Evolutionary conservation across 176 grass and related monocot genomes (phyloP).

Genomic region (Hordeum marinum): DNA sequence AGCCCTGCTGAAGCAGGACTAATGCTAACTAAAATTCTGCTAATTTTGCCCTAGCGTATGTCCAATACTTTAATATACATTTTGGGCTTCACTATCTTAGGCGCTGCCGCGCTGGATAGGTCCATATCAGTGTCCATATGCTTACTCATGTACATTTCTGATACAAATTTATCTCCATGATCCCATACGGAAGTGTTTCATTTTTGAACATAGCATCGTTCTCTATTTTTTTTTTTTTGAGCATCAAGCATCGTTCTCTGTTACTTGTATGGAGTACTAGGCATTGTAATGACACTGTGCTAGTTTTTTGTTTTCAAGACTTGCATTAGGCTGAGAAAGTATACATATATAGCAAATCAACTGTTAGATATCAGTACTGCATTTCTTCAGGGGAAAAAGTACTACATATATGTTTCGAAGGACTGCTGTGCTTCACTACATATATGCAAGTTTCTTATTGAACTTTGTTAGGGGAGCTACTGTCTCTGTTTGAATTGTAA

Average conservation of each 20-base stretch:
- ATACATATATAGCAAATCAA: no score
- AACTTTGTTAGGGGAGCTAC: not conserved
- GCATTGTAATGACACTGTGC: not conserved
- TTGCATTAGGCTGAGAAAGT: no score
- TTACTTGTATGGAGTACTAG: not conserved
- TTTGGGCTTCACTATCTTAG: not conserved
- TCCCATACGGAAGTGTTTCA: not conserved
- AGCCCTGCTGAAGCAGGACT: not conserved
- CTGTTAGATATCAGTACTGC: not conserved
- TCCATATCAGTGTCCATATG: no score
- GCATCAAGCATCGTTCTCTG: no score
- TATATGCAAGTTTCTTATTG: not conserved
- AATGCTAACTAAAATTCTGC: not conserved
- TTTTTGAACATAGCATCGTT: not conserved
- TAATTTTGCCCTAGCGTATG: not conserved
- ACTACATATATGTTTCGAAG: not conserved
- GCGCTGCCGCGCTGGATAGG: not conserved
- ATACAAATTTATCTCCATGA: not conserved
- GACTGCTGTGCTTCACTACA: not conserved
- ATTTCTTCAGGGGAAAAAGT: not conserved
- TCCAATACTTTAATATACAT: not conserved
- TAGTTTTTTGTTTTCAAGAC: not conserved
- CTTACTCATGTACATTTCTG: not conserved
- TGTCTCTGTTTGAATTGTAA: not conserved
- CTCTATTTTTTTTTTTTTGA: no score